These are phyloP conservation scores for Colletotrichum sp. DNA, from an alignment of 2,329 filamentous ascomycete genomes.

Conservation along the genomic window DNA sequence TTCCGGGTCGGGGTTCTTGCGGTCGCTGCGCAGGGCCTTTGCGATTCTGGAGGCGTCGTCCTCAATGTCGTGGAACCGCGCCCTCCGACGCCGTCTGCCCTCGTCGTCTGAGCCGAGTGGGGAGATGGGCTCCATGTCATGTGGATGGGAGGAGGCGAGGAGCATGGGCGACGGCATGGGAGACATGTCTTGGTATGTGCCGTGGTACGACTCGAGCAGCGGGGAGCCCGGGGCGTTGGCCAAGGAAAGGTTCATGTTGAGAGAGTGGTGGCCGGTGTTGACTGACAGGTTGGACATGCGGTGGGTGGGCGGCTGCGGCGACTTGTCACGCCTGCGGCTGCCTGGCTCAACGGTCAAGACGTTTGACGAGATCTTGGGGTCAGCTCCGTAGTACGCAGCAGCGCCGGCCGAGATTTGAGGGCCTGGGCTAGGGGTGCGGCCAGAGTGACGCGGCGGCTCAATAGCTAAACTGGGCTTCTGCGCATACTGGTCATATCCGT, in stretches of 20 bases:
- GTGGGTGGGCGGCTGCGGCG: slow-evolving; percentile 51
- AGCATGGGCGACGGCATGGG: slow-evolving; percentile 89
- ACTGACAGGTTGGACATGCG: slow-evolving; percentile 61
- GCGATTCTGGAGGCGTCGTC: slow-evolving; percentile 80
- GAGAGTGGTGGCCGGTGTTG: slow-evolving; percentile 46
- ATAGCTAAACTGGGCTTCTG: slow-evolving; percentile 13
- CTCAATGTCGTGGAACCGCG: slow-evolving; percentile 83
- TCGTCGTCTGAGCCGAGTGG: slow-evolving; percentile 57
- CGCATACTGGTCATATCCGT: slow-evolving; percentile 39
- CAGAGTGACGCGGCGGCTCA: slow-evolving; percentile 9
- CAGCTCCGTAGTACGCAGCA: slow-evolving; percentile 35
- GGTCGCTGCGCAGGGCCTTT: slow-evolving; percentile 72
- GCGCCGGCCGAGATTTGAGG: slow-evolving; percentile 21
- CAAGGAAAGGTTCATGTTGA: slow-evolving; percentile 45
- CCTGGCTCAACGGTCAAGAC: slow-evolving; percentile 47
- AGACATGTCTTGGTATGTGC: slow-evolving; percentile 92
- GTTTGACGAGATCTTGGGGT: slow-evolving; percentile 39
- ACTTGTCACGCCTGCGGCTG: slow-evolving; percentile 42
- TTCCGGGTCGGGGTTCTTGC: slow-evolving; percentile 63
- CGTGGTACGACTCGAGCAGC: slow-evolving; percentile 88
- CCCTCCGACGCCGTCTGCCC: slow-evolving; percentile 57
- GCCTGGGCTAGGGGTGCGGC: slow-evolving; percentile 12
- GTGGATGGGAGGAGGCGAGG: slow-evolving; percentile 44
- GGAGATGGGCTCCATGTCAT: slow-evolving; percentile 53
- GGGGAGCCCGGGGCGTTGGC: slow-evolving; percentile 76